These are phyloP conservation scores for Dryas drummondii DNA, from an alignment of 306 rosid genomes.

Conservation along the genomic window DNA sequence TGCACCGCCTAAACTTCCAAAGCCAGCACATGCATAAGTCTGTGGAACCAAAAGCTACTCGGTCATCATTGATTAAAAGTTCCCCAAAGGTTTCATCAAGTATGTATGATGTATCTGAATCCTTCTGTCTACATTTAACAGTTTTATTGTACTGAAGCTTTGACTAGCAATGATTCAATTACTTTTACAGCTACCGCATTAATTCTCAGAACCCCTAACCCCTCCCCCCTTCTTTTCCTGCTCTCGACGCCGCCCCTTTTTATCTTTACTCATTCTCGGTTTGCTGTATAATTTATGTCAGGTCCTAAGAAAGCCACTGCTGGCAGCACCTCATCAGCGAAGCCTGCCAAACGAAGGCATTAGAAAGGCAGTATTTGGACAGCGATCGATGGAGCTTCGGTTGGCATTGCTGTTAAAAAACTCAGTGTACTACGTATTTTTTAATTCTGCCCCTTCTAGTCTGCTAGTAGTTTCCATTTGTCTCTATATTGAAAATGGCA, in stretches of 20 bases:
- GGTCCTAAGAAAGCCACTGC: no score
- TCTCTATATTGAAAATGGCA: constrained; percentile 40
- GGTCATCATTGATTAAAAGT: constrained; percentile 59
- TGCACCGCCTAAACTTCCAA: constrained; percentile 57
- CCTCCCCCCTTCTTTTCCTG: neutral
- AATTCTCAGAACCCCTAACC: constrained; percentile 21
- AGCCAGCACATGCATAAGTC: constrained; percentile 50
- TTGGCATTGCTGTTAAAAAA: constrained; percentile 31
- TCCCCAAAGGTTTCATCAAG: constrained; percentile 62
- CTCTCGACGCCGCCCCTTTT: no score
- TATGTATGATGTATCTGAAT: constrained; percentile 35
- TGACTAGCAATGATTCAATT: constrained; percentile 10
- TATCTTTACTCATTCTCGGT: no score
- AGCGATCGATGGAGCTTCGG: neutral
- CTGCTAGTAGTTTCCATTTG: constrained; percentile 34
- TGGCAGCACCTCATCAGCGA: constrained; percentile 61
- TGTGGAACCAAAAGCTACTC: constrained; percentile 47
- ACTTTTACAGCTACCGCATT: neutral
- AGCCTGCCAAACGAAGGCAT: constrained; percentile 66
- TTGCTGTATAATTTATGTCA: no score
- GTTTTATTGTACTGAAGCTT: neutral
- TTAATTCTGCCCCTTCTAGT: constrained; percentile 8
- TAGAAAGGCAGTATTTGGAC: constrained; percentile 30
- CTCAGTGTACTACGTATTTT: constrained; percentile 19
- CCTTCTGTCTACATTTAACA: neutral